Evolutionary conservation across 164 flowering plant genomes (phyloP), one percentile per base, ranked within the genome.

Genomic region (Aristolochia contorta): DNA sequence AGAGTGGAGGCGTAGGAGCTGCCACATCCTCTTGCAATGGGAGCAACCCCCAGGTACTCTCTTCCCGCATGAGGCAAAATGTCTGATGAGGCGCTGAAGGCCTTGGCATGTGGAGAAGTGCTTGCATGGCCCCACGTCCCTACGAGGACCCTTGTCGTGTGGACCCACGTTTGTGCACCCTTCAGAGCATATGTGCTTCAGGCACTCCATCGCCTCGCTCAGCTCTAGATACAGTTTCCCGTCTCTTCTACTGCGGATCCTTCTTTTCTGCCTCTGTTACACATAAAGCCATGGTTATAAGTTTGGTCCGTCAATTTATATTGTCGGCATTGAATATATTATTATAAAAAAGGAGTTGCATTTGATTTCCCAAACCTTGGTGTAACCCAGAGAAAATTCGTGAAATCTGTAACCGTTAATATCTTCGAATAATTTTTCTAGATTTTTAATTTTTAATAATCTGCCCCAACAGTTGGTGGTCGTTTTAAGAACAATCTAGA

Each of bases 11-110:
- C 75, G 72, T 21, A 93, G 81, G 18, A 93, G 84, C 72, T 90
- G 99, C 92, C 94, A 86, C 97, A 93, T 85, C n/a, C 97, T 65
- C 76, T 82, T 88, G 78, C 99, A 93, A 21, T 85, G 70, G 32
- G 70, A 52, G 66, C 99, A 93, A 1, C 91, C 83, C 12, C 91
- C 92, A 10, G 75, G 77, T 0, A 77, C 84, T 69, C 87, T 75
- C 72, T 67, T 86, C 69, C 74, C 70, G 62, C 99, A 93, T 12
- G 69, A 58, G 10, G 85, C 96, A 50, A 88, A 93, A 65, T 93
- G 99, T 22, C 69, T 69, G 59, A 93, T 79, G 66, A 82, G 60
- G 4, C 71, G 72, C 77, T 93, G 96, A 7, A 93, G 72, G 21
- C 96, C 89, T 10, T 82, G 75, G 62, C 99, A 93, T 12, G 89